Base-by-base conservation (phyloP, 768 basidiomycete species). In the Paxillus ammoniavirescens region DNA sequence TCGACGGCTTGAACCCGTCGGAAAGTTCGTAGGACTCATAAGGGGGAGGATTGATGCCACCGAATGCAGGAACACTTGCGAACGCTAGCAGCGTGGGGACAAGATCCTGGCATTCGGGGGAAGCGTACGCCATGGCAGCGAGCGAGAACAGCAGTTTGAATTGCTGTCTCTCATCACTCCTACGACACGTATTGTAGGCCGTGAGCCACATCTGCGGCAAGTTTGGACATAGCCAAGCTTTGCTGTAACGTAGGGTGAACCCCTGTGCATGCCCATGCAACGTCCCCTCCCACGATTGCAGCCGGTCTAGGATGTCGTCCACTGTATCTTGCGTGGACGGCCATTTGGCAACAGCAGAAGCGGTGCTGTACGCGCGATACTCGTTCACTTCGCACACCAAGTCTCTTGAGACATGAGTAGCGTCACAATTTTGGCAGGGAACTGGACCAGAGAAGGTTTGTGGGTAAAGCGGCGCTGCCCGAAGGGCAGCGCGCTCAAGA, bases 41-140 rank as follows among this genome's bases (percentile, higher is more conserved):
- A 12, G 38, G 44, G 23, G 52, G 63, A n/a, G 53, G 61, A 28
- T 21, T 15, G 40, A 54, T 47, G 3, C 3, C 18, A 26, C 7
- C 2, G 51, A 61, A 59, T 12, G 49, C 47, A 31, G 62, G 44
- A 17, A 56, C 45, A 4, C 50, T 45, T 5, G 57, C 56, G 55
- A 73, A 69, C 0, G 74, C 66, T 4, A 75, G 52, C 2, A 75
- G 49, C 3, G 63, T 60, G 12, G 65, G 56, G 13, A 69, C 55
- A 26, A 71, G 52, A 17, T 50, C 45, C 2, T 49, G n/a, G 33
- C 52, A 23, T 0, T 47, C 9, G 0, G 65, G 48, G 8, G 65
- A 65, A 2, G 47, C 54, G 49, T 71, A 73, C 10, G 49, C 65
- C 60, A 73, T 61, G 8, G 67, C 63, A 21, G 69, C 55, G 8